Base-by-base conservation (phyloP, 495 filamentous ascomycete genomes). In the Bombardia bombarda region DNA sequence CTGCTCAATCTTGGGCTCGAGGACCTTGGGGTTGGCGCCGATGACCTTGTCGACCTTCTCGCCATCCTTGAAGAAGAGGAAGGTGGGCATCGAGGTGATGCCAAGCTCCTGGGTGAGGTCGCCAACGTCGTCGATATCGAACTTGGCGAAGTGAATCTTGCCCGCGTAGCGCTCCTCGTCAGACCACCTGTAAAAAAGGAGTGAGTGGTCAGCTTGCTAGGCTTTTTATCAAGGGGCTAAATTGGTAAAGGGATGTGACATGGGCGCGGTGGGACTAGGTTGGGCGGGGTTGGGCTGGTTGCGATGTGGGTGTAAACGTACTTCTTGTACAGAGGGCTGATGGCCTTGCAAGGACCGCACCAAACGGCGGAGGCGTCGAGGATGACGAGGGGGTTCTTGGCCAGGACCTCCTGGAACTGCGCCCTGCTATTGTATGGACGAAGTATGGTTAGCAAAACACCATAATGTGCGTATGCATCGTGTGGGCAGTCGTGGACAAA, bases 41-140 rank as follows among this genome's bases (percentile, higher is more conserved):
- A 92, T 74, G 40, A 96, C 70, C 56, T 87, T 84, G 20, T 62
- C 70, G 19, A 72, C 57, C 46, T 78, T 70, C 16, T 59, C 44
- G 42, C 86, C 89, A 46, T 81, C 60, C 74, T 86, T 88, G 77
- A 89, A 95, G 52, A 93, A 63, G 17, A 80, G 45, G 70, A 98
- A 95, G 10, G 90, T 95, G 42, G 92, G 92, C 92, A 98, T 97
- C 56, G 92, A 89, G 53, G 86, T 83, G 68, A 98, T 77, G 49
- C 78, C 79, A 42, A 92, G 79, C 56, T 93, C 79, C 53, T 82
- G 74, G 26, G 86, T 83, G 13, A 95, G 79, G 1, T 84, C 77
- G 44, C 80, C 63, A 21, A 90, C 68, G 47, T 84, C 69, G 64
- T 98, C 92, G 47, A 97, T 89, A 67, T 97, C 89, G 60, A 98